Evolutionary conservation across 2,329 filamentous ascomycete genomes (phyloP).

Genomic region (Metarhizium sp.): DNA sequence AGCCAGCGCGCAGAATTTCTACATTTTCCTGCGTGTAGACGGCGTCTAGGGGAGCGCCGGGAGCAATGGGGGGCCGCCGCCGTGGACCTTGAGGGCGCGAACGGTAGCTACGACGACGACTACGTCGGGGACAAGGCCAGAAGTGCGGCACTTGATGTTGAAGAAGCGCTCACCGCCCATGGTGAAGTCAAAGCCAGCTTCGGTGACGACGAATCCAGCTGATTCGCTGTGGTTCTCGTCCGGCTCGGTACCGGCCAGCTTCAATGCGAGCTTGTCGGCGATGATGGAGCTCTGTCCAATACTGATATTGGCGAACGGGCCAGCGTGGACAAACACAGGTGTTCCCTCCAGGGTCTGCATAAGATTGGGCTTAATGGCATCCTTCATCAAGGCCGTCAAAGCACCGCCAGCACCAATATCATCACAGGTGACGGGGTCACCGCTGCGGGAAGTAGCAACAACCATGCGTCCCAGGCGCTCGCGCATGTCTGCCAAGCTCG

Average conservation of each 20-base stretch:
- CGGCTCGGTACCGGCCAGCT: constrained; percentile 87
- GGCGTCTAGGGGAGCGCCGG: constrained; percentile 73
- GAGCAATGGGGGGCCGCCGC: constrained; percentile 87
- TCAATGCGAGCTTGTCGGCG: constrained; percentile 89
- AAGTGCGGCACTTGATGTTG: constrained; percentile 98
- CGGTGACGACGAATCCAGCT: constrained; percentile 88
- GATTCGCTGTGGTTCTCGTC: constrained; percentile 79
- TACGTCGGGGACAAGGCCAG: constrained; percentile 83
- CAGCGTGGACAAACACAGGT: constrained; percentile 93
- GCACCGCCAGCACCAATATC: constrained; percentile 90
- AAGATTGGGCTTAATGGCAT: constrained; percentile 96
- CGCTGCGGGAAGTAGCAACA: constrained; percentile 73
- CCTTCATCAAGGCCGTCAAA: constrained; percentile 89
- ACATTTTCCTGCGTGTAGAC: constrained; percentile 93
- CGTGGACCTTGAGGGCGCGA: constrained; percentile 92
- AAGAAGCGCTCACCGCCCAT: constrained; percentile 99
- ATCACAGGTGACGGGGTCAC: constrained; percentile 91
- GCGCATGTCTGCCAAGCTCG: constrained; percentile 76
- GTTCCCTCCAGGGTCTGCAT: constrained; percentile 98
- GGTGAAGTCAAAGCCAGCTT: constrained; percentile 98
- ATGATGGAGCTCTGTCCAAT: constrained; percentile 95
- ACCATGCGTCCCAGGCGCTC: constrained; percentile 95
- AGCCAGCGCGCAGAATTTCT: constrained; percentile 80
- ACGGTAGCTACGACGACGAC: constrained; percentile 95
- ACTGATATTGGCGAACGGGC: constrained; percentile 96